These are phyloP conservation scores for Punica granatum DNA, from an alignment of 345 rosid species.

Conservation along the genomic window DNA sequence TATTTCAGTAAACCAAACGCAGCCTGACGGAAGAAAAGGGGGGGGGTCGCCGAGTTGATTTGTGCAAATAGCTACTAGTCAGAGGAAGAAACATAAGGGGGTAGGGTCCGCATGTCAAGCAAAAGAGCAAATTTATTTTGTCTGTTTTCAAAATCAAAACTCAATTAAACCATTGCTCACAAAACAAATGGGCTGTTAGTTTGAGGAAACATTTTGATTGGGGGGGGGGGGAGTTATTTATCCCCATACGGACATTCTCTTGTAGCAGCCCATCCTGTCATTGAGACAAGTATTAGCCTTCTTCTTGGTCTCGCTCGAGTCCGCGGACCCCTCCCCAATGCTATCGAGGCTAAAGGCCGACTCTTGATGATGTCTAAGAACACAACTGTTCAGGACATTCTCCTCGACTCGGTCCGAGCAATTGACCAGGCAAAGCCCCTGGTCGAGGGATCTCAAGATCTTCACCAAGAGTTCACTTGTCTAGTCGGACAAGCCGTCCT, in stretches of 20 bases:
- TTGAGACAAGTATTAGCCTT: constrained; percentile 18
- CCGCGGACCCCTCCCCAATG: constrained; percentile 30
- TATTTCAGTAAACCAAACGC: too few relatives aligned
- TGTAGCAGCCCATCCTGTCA: constrained; percentile 66
- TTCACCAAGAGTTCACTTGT: constrained; percentile 29
- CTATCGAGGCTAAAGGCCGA: not conserved
- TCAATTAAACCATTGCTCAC: too few relatives aligned
- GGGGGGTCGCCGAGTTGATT: too few relatives aligned
- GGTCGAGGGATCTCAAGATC: constrained; percentile 40
- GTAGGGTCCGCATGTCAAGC: too few relatives aligned
- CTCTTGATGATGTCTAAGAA: not conserved
- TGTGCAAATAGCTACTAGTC: too few relatives aligned
- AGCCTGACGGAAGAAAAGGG: too few relatives aligned
- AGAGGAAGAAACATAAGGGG: too few relatives aligned
- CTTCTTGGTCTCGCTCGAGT: constrained; percentile 53
- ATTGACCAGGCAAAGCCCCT: constrained; percentile 26
- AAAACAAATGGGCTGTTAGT: too few relatives aligned
- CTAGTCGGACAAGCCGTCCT: not conserved
- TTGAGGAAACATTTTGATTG: not conserved
- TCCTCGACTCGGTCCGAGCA: constrained; percentile 1
- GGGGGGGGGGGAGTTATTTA: too few relatives aligned
- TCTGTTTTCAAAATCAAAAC: too few relatives aligned
- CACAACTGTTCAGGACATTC: not conserved
- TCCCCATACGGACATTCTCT: constrained; percentile 51
- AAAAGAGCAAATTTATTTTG: too few relatives aligned